Conservation (phyloP, 75 land plant genomes). For the Selaginella moellendorffii region DNA sequence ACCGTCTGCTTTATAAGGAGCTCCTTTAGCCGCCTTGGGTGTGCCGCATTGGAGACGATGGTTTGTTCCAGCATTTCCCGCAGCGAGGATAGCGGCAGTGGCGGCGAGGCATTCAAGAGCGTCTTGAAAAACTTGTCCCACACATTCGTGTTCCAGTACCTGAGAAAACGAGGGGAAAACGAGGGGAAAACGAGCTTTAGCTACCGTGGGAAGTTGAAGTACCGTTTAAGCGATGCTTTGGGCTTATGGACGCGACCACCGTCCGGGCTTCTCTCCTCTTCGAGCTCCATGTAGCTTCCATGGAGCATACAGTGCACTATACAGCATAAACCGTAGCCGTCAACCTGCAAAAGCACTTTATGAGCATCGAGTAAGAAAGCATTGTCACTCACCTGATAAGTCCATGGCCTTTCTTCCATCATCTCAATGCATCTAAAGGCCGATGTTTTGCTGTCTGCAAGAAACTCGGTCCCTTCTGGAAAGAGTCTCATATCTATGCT, state of each 20-base stretch:
- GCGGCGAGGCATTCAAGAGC: slow-evolving; percentile 39
- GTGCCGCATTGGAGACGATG: slow-evolving; percentile 29
- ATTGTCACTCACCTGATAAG: slow-evolving; percentile 50
- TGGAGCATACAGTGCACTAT: slow-evolving; percentile 84
- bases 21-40: slow-evolving; percentile 41
- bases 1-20: slow-evolving; percentile 49
- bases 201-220: no score
- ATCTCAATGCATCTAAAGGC: slow-evolving; percentile 84
- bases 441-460: slow-evolving; percentile 71
- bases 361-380: no score
- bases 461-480: slow-evolving; percentile 44
- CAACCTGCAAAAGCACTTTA: slow-evolving; percentile 54
- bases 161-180: no score
- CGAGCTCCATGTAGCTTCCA: slow-evolving; percentile 63
- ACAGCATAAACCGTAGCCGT: slow-evolving; percentile 85
- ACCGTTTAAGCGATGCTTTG: slow-evolving; percentile 69
- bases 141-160: slow-evolving; percentile 68
- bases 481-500: slow-evolving; percentile 75
- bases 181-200: no score
- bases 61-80: slow-evolving; percentile 49
- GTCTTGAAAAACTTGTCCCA: slow-evolving; percentile 60
- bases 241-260: slow-evolving; percentile 41
- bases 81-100: slow-evolving; percentile 19
- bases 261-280: slow-evolving; percentile 31
- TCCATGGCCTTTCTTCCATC: slow-evolving; percentile 78